Evolutionary conservation across 2,329 filamentous ascomycete species (phyloP).

Genomic region (Trichothecium sympodiale): DNA sequence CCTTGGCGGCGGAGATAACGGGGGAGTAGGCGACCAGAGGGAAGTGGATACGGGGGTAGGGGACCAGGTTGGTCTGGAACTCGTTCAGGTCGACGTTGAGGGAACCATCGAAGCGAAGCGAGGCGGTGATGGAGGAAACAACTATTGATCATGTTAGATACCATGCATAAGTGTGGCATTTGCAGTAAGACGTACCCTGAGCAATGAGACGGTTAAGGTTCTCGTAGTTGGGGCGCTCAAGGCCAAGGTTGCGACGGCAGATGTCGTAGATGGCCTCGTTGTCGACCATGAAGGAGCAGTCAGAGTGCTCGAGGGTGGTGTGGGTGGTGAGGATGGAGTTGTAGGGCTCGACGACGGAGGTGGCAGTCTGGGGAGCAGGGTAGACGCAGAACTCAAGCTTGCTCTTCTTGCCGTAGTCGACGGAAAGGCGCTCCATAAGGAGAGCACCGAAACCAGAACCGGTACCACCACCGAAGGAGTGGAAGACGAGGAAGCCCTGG

Average conservation of each 20-base stretch:
- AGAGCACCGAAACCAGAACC: conserved; percentile 97
- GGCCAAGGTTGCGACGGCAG: conserved; percentile 92
- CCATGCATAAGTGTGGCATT: neutral
- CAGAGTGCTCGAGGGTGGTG: conserved; percentile 97
- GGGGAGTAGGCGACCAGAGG: conserved; percentile 93
- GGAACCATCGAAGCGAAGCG: conserved; percentile 94
- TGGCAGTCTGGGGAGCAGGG: conserved; percentile 92
- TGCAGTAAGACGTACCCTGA: conserved; percentile 61
- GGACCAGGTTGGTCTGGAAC: conserved; percentile 99
- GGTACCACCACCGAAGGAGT: conserved; percentile 98
- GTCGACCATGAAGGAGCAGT: conserved; percentile 99
- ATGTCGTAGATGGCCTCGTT: conserved; percentile 99
- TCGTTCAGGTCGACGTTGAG: conserved; percentile 99
- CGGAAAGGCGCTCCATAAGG: conserved; percentile 95
- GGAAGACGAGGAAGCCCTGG: conserved; percentile 98
- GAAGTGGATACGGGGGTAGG: conserved; percentile 98
- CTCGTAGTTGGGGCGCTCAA: conserved; percentile 96
- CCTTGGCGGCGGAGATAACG: conserved; percentile 89
- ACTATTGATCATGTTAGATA: conserved; percentile 40
- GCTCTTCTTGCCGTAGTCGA: conserved; percentile 99
- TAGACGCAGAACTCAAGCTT: conserved; percentile 99
- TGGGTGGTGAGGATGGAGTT: conserved; percentile 99
- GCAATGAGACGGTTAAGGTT: conserved; percentile 98
- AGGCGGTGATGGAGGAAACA: conserved; percentile 96
- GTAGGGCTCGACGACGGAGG: conserved; percentile 97